Evolutionary conservation across 192 early-diverging fungal genomes (phyloP).

Genomic region (Rhizophagus prolifer): DNA sequence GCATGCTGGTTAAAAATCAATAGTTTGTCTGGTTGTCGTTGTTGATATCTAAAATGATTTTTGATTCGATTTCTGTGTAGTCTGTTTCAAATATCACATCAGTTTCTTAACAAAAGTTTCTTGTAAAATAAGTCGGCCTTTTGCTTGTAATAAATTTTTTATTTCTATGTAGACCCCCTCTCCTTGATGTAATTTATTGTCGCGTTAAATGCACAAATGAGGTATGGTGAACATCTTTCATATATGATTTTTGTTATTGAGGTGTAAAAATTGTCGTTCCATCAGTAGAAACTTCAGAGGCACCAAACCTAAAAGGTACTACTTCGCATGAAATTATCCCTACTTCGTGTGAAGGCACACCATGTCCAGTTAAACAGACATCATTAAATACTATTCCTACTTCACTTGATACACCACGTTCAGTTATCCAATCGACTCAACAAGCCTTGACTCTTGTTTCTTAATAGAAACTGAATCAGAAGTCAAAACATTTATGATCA

Average conservation of each 20-base stretch:
- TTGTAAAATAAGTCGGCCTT: neutral
- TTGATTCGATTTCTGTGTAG: neutral
- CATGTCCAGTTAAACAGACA: neutral
- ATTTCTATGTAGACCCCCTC: neutral
- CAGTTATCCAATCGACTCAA: neutral
- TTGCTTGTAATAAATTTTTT: neutral
- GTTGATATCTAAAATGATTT: neutral
- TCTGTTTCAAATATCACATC: constrained; percentile 9
- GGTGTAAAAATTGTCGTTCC: neutral
- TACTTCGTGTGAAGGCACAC: neutral
- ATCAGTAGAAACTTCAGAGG: too few relatives aligned
- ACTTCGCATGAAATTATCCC: too few relatives aligned
- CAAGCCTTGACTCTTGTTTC: neutral
- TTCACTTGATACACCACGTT: neutral
- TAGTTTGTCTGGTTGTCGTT: too few relatives aligned
- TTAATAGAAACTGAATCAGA: neutral
- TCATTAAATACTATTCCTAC: too few relatives aligned
- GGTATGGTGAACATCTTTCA: neutral
- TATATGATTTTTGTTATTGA: neutral
- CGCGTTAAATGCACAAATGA: neutral
- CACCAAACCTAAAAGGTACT: too few relatives aligned
- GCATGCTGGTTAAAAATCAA: too few relatives aligned
- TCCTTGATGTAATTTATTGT: constrained; percentile 5
- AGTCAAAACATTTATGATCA: neutral
- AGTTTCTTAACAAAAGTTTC: neutral